These are phyloP conservation scores for Tetracladium marchalianum DNA, from an alignment of 495 filamentous ascomycete genomes.

Conservation along the genomic window DNA sequence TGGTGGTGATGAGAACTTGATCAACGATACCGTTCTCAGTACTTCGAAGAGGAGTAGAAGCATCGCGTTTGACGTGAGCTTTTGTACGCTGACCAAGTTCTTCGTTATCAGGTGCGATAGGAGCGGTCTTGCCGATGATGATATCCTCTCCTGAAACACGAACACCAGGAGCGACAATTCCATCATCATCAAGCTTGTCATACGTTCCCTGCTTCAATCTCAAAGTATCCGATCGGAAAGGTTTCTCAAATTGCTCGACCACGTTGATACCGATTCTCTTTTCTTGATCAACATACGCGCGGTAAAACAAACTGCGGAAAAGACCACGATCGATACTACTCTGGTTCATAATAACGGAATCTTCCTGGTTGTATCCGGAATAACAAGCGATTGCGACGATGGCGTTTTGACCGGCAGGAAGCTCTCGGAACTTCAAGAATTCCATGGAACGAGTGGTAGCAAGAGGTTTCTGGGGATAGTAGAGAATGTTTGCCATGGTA, in stretches of 20 bases:
- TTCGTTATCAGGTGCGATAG: slow-evolving; percentile 82
- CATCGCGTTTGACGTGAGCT: slow-evolving; percentile 84
- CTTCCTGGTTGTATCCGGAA: slow-evolving; percentile 99
- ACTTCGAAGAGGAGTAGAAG: slow-evolving; percentile 85
- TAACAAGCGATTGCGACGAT: slow-evolving; percentile 97
- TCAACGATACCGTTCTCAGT: slow-evolving; percentile 97
- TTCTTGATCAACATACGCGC: slow-evolving; percentile 91
- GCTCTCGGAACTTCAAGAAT: slow-evolving; percentile 92
- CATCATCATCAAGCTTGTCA: slow-evolving; percentile 94
- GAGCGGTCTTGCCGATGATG: slow-evolving; percentile 97
- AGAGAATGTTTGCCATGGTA: slow-evolving; percentile 98
- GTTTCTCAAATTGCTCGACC: slow-evolving; percentile 91
- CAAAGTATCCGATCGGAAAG: slow-evolving; percentile 75
- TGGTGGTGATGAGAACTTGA: slow-evolving; percentile 84
- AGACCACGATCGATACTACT: slow-evolving; percentile 94
- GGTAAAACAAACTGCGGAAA: slow-evolving; percentile 96
- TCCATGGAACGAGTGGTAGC: slow-evolving; percentile 98
- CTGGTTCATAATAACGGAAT: slow-evolving; percentile 99
- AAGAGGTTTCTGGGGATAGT: slow-evolving; percentile 96
- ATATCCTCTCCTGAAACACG: slow-evolving; percentile 96
- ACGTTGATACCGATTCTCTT: slow-evolving; percentile 85
- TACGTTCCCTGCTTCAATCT: slow-evolving; percentile 92
- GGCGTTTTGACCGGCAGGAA: slow-evolving; percentile 95
- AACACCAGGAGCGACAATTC: slow-evolving; percentile 83
- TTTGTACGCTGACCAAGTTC: slow-evolving; percentile 89